Percentiles rank a stretch among this genome's conserved stretches.
phyloP scores from a whole-genome alignment of 139 green algal species.

The Micractinium conductrix region DNA sequence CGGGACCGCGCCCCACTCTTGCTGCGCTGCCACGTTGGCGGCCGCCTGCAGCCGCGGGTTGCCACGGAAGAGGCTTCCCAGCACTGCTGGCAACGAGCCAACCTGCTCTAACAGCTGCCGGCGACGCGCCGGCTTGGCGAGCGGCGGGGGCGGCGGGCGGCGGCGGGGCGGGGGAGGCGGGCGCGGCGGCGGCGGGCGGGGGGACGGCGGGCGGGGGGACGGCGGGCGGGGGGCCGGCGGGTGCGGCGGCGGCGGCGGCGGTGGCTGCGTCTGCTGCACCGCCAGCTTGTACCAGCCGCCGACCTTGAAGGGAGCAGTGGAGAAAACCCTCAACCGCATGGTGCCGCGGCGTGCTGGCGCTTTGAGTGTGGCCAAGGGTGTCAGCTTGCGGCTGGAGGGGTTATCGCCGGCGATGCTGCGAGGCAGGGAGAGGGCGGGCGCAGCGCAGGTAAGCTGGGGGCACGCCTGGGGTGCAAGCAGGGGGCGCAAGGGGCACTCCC shows the following conservation, averaged over 20 bases:
- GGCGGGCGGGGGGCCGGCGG: not conserved
- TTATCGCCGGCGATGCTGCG: constrained; percentile 3
- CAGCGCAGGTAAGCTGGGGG: not conserved
- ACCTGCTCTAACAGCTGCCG: not conserved
- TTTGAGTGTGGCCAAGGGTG: not conserved
- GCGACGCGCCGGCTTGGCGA: not conserved
- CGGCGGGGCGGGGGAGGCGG: not conserved
- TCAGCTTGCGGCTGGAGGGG: not conserved
- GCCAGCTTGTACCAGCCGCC: constrained; percentile 16
- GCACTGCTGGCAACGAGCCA: not conserved
- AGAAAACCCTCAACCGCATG: not conserved
- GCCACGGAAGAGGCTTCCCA: not conserved
- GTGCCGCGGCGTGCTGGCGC: not conserved
- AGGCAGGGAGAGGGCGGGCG: not conserved
- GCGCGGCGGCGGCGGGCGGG: too few relatives aligned
- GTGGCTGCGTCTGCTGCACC: not conserved
- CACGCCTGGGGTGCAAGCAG: too few relatives aligned
- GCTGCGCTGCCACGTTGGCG: not conserved
- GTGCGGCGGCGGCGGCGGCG: not conserved
- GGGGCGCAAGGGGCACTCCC: too few relatives aligned
- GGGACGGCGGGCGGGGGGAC: not conserved
- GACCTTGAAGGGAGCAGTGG: not conserved
- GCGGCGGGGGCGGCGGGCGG: not conserved
- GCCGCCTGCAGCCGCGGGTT: constrained; percentile 1
- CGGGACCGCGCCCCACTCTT: not conserved